Evolutionary conservation across 169 alveolate species (phyloP).

Genomic region (Ichthyophthirius multifiliis): DNA sequence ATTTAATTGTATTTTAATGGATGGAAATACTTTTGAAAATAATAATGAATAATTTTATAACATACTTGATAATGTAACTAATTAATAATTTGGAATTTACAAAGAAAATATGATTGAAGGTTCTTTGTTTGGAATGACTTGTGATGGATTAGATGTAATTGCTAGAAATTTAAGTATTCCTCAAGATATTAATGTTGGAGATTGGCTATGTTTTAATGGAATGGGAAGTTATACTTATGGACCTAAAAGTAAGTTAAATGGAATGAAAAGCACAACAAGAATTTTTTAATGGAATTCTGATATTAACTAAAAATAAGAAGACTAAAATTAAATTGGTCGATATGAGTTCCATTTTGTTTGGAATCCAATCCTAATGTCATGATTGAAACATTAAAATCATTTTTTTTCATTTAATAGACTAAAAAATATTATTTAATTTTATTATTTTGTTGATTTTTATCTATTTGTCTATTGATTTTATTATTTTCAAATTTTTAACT

Average conservation of each 20-base stretch:
- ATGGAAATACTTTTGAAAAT: constrained; percentile 22
- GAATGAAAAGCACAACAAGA: not conserved
- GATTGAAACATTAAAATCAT: too few species aligned
- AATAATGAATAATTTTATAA: not conserved
- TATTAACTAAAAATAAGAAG: too few species aligned
- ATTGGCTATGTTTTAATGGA: constrained; percentile 29
- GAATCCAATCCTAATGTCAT: too few species aligned
- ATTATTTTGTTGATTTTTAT: too few species aligned
- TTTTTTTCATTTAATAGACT: too few species aligned
- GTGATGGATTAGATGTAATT: constrained; percentile 24
- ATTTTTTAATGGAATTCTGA: too few species aligned
- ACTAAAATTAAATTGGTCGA: too few species aligned
- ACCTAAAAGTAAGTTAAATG: not conserved
- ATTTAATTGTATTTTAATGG: constrained; percentile 11
- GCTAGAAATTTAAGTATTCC: constrained; percentile 15
- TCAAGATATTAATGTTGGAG: constrained; percentile 2
- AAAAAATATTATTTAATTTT: too few species aligned
- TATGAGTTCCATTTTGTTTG: too few species aligned
- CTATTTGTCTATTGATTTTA: too few species aligned
- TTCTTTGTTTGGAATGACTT: constrained; percentile 18
- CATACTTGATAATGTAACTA: not conserved
- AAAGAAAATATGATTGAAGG: not conserved
- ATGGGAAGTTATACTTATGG: constrained; percentile 22
- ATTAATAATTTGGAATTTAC: too few species aligned
- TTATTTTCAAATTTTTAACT: too few species aligned